These are phyloP conservation scores for Dryas integrifolia DNA, from an alignment of 331 rosid species.

Conservation along the genomic window DNA sequence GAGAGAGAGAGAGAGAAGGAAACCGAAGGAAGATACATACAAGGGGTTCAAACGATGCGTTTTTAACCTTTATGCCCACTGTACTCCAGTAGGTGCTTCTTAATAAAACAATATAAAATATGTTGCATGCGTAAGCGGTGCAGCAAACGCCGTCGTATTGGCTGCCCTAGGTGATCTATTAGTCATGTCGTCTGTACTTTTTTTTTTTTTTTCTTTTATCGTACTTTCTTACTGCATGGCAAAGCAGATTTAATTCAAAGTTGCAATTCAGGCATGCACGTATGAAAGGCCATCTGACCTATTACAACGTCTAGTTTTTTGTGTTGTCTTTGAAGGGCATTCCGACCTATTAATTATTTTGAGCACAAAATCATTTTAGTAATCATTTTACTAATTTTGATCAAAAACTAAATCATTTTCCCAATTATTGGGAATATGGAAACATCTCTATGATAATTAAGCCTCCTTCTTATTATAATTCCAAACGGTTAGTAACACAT, in stretches of 20 bases:
- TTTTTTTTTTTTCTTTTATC: not conserved
- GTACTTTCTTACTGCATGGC: not conserved
- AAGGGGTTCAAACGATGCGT: constrained; percentile 42
- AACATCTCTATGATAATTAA: too few species aligned
- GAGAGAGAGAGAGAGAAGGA: not conserved
- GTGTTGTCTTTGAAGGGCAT: not conserved
- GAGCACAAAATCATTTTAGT: too few species aligned
- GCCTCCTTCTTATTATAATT: too few species aligned
- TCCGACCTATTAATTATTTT: too few species aligned
- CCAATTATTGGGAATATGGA: too few species aligned
- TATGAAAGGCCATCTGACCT: not conserved
- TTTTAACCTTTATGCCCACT: constrained; percentile 37
- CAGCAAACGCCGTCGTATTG: constrained; percentile 14
- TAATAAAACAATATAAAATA: not conserved
- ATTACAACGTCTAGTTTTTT: constrained; percentile 6
- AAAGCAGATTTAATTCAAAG: too few species aligned
- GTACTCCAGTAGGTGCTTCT: constrained; percentile 17
- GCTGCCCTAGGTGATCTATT: not conserved
- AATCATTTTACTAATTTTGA: too few species aligned
- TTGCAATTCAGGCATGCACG: not conserved
- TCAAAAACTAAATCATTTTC: too few species aligned
- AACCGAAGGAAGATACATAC: constrained; percentile 8
- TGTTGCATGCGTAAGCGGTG: not conserved
- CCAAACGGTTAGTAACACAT: too few species aligned
- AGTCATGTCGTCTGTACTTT: not conserved